Conservation (phyloP, 2,329 filamentous ascomycete species). For the Colletotrichum falcatum region DNA sequence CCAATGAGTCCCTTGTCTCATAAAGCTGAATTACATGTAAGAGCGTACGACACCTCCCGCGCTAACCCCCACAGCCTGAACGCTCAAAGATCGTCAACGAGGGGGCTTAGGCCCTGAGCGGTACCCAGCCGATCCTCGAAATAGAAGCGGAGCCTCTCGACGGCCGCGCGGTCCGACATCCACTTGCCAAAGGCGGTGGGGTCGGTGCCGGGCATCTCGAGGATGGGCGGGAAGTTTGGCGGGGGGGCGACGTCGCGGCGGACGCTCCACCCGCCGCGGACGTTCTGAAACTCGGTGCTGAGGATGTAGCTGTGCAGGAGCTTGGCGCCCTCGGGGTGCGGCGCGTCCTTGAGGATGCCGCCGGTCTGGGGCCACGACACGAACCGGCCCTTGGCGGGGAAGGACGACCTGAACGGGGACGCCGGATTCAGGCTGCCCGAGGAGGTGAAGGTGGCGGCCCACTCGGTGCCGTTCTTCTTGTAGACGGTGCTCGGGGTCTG, state of each 20-base stretch:
- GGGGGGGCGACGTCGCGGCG: conserved; percentile 51
- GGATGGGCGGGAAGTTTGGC: conserved; percentile 46
- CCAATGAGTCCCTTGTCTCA: too few relatives aligned
- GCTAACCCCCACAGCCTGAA: too few relatives aligned
- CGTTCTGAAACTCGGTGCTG: conserved; percentile 54
- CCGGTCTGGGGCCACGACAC: conserved; percentile 62
- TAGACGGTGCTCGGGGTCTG: conserved; percentile 55
- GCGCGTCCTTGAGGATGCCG: conserved; percentile 61
- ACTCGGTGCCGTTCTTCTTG: conserved; percentile 45
- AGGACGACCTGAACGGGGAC: conserved; percentile 43
- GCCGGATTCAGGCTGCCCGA: conserved; percentile 41
- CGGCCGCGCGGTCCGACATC: conserved; percentile 55
- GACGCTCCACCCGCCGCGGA: conserved; percentile 49
- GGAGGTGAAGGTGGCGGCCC: conserved; percentile 52
- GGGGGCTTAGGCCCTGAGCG: conserved; percentile 56
- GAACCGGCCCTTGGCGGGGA: conserved; percentile 55
- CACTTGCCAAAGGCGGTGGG: conserved; percentile 53
- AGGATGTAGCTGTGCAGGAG: conserved; percentile 61
- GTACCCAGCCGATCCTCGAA: conserved; percentile 57
- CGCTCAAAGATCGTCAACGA: conserved; percentile 37
- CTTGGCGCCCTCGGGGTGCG: conserved; percentile 63
- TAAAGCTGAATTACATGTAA: too few relatives aligned
- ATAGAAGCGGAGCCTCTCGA: conserved; percentile 57
- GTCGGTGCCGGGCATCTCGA: conserved; percentile 51
- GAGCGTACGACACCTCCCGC: too few relatives aligned